A percentile compares a stretch with the other conserved stretches of the same genome.
phyloP scores from a whole-genome alignment of 1,139 yeast species.

The Hansenula sp. region DNA sequence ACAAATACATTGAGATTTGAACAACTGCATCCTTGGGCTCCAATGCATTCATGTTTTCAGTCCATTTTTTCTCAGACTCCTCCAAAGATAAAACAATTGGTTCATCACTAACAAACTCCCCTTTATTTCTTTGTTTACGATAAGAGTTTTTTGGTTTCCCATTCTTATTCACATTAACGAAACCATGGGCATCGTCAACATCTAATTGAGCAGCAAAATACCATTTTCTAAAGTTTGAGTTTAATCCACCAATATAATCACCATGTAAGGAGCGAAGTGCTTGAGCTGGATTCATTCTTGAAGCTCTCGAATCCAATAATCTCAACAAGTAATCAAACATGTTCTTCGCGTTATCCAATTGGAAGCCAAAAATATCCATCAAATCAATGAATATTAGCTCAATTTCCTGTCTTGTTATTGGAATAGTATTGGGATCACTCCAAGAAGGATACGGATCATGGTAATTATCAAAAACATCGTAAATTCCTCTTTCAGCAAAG shows the following conservation, averaged over 20 bases:
- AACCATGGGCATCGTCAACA: conserved; percentile 45
- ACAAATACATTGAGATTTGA: conserved; percentile 57
- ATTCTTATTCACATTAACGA: conserved; percentile 27
- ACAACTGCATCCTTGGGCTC: conserved; percentile 48
- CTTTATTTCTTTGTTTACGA: conserved; percentile 13
- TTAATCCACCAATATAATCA: conserved; percentile 60
- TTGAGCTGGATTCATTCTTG: conserved; percentile 47
- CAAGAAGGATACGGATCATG: conserved; percentile 61
- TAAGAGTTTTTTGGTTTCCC: conserved; percentile 24
- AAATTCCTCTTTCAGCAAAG: conserved; percentile 39
- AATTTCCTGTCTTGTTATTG: conserved; percentile 45
- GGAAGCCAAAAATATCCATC: conserved; percentile 52
- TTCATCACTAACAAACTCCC: neutral
- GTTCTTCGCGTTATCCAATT: conserved; percentile 50
- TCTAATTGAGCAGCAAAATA: conserved; percentile 60
- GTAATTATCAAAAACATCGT: conserved; percentile 35
- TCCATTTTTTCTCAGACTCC: conserved; percentile 44
- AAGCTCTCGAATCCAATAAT: conserved; percentile 56
- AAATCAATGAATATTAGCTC: conserved; percentile 51
- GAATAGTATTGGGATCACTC: conserved; percentile 35
- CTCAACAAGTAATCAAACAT: conserved; percentile 57
- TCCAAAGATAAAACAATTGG: conserved; percentile 23
- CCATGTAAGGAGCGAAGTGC: conserved; percentile 57
- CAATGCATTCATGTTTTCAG: conserved; percentile 39
- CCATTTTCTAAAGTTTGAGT: conserved; percentile 62